These are phyloP conservation scores for Gracilaria domingensis DNA, from an alignment of 23 red algal species.

Conservation along the genomic window DNA sequence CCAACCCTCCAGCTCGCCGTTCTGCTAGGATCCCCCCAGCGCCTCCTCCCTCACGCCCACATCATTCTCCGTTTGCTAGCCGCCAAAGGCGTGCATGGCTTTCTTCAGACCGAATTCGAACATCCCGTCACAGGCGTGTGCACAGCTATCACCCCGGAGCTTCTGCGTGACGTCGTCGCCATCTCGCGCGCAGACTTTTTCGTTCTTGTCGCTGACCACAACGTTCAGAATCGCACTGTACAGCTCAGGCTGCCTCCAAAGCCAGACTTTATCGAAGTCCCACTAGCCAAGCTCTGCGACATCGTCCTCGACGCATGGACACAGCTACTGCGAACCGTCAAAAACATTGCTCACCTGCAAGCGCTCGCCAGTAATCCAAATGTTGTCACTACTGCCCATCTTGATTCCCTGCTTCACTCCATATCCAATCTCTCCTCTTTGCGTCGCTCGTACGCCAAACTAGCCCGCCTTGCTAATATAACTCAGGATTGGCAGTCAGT, in stretches of 20 bases:
- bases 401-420: constrained; percentile 51
- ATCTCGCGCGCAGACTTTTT: constrained; percentile 54
- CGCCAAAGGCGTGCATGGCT: constrained; percentile 52
- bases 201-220: constrained; percentile 35
- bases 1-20: constrained; percentile 64
- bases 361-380: constrained; percentile 59
- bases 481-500: constrained; percentile 22
- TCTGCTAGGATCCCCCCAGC: constrained; percentile 22
- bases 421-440: constrained; percentile 38
- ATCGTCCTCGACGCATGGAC: constrained; percentile 58
- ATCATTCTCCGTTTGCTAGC: constrained; percentile 38
- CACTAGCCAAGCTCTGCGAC: constrained; percentile 30
- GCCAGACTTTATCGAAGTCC: constrained; percentile 58
- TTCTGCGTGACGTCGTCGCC: constrained; percentile 46
- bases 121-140: background rate
- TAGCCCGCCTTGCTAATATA: constrained; percentile 50
- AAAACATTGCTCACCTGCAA: background rate
- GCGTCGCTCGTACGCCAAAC: constrained; percentile 38
- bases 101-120: constrained; percentile 63
- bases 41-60: constrained; percentile 56
- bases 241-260: constrained; percentile 24
- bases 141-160: constrained; percentile 45
- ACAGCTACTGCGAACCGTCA: constrained; percentile 27
- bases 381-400: constrained; percentile 45
- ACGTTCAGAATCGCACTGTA: constrained; percentile 33